A percentile compares a stretch with the other conserved stretches of the same genome.
Evolutionary conservation across 129 eudicot genomes (phyloP).

Genomic region (Sambucus nigra): DNA sequence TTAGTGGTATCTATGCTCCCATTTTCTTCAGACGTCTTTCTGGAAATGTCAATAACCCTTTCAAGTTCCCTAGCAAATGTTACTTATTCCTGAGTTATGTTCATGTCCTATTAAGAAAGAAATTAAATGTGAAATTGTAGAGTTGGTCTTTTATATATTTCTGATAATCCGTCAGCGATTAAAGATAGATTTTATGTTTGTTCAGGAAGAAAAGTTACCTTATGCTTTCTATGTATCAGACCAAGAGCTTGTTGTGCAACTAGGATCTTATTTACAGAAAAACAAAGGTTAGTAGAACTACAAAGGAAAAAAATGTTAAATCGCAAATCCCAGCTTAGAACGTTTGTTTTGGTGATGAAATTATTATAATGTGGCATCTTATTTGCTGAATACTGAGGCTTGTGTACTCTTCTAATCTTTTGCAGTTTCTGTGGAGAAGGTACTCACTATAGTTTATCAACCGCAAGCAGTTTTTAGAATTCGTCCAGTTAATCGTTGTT

Average conservation of each 20-base stretch:
- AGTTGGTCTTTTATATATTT: too few species aligned
- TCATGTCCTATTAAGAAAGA: not conserved
- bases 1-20: too few species aligned
- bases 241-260: constrained; percentile 69
- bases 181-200: constrained; percentile 6
- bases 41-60: not conserved
- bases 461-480: constrained; percentile 94
- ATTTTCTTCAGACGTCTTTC: too few species aligned
- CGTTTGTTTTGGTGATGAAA: not conserved
- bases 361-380: not conserved
- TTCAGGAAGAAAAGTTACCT: constrained; percentile 87
- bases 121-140: not conserved
- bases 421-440: constrained; percentile 99
- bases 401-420: not conserved
- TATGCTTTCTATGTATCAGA: constrained; percentile 90
- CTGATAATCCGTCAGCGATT: too few species aligned
- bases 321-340: not conserved
- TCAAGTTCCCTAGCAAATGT: not conserved
- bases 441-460: constrained; percentile 77
- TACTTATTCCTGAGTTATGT: not conserved
- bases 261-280: constrained; percentile 71
- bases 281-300: constrained; percentile 40
- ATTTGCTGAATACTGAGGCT: constrained; percentile 5
- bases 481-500: constrained; percentile 96
- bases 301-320: not conserved